Evolutionary conservation across 2,329 filamentous ascomycete genomes (phyloP).

Genomic region (Ilyonectria mors-panacis): DNA sequence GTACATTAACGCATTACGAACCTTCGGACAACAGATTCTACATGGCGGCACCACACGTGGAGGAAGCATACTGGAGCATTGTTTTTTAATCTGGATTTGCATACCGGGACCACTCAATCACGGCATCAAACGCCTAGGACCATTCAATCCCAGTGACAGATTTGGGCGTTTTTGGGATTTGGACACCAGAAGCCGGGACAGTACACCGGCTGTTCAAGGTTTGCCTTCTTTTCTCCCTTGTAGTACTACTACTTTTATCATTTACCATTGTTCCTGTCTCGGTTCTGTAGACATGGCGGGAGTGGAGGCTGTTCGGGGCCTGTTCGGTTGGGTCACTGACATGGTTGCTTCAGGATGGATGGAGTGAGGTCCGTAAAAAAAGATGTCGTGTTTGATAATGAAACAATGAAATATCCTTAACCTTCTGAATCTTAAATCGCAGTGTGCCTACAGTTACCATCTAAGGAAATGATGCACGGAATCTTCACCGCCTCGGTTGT

Average conservation of each 20-base stretch:
- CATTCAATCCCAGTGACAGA: slow-evolving; percentile 27
- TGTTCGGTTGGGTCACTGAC: slow-evolving; percentile 28
- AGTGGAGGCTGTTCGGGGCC: slow-evolving; percentile 28
- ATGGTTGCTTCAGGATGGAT: slow-evolving; percentile 32
- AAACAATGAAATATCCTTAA: not conserved
- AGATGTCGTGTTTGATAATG: slow-evolving; percentile 31
- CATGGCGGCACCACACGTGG: slow-evolving; percentile 38
- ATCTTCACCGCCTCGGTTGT: not conserved
- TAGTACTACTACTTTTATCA: slow-evolving; percentile 36
- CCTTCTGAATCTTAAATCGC: not conserved
- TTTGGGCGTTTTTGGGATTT: slow-evolving; percentile 45
- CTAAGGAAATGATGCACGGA: not conserved
- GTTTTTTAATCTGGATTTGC: slow-evolving; percentile 31
- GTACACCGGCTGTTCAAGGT: slow-evolving; percentile 3
- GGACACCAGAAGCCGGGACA: slow-evolving; percentile 7
- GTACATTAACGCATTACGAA: slow-evolving; percentile 50
- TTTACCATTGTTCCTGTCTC: slow-evolving; percentile 31
- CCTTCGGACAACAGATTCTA: slow-evolving; percentile 36
- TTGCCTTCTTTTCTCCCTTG: slow-evolving; percentile 13
- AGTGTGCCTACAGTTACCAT: not conserved
- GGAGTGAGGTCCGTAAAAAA: slow-evolving; percentile 46
- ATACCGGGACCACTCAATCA: slow-evolving; percentile 22
- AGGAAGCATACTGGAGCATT: slow-evolving; percentile 43
- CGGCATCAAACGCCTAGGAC: slow-evolving; percentile 20
- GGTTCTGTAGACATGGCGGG: slow-evolving; percentile 32